Base-by-base conservation (phyloP, 805 yeast species). In the Zygoascus biomembranicola region DNA sequence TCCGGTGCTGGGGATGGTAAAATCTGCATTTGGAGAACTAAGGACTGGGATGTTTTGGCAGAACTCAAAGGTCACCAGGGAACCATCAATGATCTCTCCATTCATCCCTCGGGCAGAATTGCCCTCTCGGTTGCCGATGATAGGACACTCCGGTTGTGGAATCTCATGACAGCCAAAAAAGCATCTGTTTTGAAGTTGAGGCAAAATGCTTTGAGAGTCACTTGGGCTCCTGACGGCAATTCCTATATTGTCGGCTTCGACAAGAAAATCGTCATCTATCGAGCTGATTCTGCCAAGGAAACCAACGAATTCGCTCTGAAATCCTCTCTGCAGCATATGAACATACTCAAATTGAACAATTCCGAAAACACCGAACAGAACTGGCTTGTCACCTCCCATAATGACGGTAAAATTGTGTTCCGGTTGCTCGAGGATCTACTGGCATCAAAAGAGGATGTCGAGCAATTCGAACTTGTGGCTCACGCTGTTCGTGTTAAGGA, bases 31-130 rank as follows among this genome's bases (percentile, higher is more conserved):
- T 94, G 99, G 99, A 77, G 98, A 68, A 86, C 94, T 2, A 89
- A 87, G 67, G 99, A 94, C 70, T 94, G 99, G 99, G 98, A 94
- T 66, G 77, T 82, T 44, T 83, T 88, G 66, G 95, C 94, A 4
- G 81, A 84, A 13, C 73, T 94, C 68, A 90, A 90, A 67, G 98
- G 97, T 11, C 98, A 92, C 69, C 77, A 77, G 45, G 92, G 81
- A n/a, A 76, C 86, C 51, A 79, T 94, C 44, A 86, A 85, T 60
- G 98, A 90, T 67, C 63, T 94, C 44, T 85, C 90, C 31, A 85
- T 94, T 41, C 99, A 94, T 68, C 95, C 95, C 16, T 76, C 89
- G 2, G 96, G 96, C 13, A 79, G 88, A 70, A 81, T 94, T 54
- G 97, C 97, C 5, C 79, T 94, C 28, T 85, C 95, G 56, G 96